Conservation (phyloP, 2,329 filamentous ascomycete genomes). For the Aureobasidium sp. region DNA sequence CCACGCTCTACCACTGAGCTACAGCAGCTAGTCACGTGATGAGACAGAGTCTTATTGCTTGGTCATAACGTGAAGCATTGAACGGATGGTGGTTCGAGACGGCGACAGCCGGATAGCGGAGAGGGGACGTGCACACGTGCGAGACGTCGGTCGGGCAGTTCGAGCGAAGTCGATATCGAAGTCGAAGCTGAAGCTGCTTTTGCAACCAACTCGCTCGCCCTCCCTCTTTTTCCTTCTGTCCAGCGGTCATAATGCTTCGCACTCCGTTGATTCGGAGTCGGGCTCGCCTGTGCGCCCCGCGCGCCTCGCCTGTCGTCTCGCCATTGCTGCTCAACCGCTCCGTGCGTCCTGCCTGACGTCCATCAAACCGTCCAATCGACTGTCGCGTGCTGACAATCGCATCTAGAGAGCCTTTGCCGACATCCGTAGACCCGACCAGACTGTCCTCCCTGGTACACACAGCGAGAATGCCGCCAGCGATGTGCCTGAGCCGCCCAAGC, state of each 20-base stretch:
- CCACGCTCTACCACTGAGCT: conserved; percentile 16
- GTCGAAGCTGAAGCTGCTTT: conserved; percentile 3
- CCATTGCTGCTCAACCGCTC: conserved; percentile 19
- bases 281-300: conserved; percentile 10
- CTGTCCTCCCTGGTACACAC: conserved; percentile 28
- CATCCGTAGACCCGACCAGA: conserved; percentile 25
- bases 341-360: conserved; percentile 10
- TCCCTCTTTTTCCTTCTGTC: conserved; percentile 8
- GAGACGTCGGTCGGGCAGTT: neutral
- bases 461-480: conserved; percentile 24
- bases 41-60: too few species aligned
- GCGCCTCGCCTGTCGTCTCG: conserved; percentile 3
- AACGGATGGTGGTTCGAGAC: neutral
- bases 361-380: conserved; percentile 1
- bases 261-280: conserved; percentile 19
- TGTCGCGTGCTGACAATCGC: conserved; percentile 1
- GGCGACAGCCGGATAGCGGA: neutral
- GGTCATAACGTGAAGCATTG: too few species aligned
- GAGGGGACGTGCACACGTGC: neutral
- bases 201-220: neutral
- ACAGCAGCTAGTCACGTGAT: conserved; percentile 13
- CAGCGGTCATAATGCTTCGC: conserved; percentile 19
- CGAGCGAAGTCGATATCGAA: conserved; percentile 2
- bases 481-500: conserved; percentile 27
- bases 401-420: conserved; percentile 28